These are phyloP conservation scores for Acer negundo DNA, from an alignment of 345 rosid species.

Conservation along the genomic window DNA sequence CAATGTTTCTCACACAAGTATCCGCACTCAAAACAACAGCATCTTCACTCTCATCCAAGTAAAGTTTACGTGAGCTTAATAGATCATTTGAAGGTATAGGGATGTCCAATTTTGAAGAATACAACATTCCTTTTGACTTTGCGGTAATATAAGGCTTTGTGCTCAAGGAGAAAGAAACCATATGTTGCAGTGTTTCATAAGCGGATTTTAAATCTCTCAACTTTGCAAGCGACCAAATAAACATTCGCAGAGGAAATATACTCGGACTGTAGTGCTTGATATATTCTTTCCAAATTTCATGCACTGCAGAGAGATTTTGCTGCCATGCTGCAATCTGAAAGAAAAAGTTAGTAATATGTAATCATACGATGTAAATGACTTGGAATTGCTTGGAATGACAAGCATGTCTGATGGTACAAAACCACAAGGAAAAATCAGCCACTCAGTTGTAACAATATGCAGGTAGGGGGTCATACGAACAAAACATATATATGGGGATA, in stretches of 20 bases:
- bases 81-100: slow-evolving; percentile 60
- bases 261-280: slow-evolving; percentile 55
- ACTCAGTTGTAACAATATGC: slow-evolving; percentile 2
- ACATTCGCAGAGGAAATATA: slow-evolving; percentile 46
- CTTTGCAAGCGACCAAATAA: slow-evolving; percentile 64
- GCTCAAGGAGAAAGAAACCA: slow-evolving; percentile 55
- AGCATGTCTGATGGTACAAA: background rate
- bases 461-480: background rate
- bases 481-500: background rate
- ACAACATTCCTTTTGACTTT: slow-evolving; percentile 30
- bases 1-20: slow-evolving; percentile 24
- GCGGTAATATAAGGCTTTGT: slow-evolving; percentile 33
- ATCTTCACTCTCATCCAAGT: slow-evolving; percentile 30
- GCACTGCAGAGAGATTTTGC: slow-evolving; percentile 55
- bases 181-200: slow-evolving; percentile 61
- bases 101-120: slow-evolving; percentile 61
- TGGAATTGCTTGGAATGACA: slow-evolving; percentile 9
- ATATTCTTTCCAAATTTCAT: slow-evolving; percentile 69
- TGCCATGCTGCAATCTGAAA: slow-evolving; percentile 84
- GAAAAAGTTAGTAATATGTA: slow-evolving; percentile 1
- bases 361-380: slow-evolving; percentile 22
- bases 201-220: slow-evolving; percentile 76
- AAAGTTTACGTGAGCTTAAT: slow-evolving; percentile 36
- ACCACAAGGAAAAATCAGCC: background rate
- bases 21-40: slow-evolving; percentile 24